Conservation (phyloP, 139 green algal genomes). For the Coelastrella sp. region DNA sequence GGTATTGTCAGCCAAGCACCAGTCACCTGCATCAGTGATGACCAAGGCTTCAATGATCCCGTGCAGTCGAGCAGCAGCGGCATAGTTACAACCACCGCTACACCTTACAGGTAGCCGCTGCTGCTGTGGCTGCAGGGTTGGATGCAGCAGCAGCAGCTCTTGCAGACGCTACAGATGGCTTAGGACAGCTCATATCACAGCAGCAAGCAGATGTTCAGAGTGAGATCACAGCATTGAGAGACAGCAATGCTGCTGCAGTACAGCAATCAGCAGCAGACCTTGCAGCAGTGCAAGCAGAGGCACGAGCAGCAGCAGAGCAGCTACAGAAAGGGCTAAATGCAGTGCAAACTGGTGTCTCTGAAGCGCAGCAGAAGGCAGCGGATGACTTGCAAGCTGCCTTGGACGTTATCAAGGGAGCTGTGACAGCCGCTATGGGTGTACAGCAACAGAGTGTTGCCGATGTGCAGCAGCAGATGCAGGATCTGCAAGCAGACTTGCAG, state of each 20-base stretch:
- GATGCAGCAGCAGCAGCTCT: background rate
- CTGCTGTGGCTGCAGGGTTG: background rate
- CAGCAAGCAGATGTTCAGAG: background rate
- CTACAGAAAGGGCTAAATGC: background rate
- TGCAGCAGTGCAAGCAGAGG: background rate
- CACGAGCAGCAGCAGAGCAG: background rate
- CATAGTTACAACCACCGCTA: background rate
- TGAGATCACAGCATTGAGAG: background rate
- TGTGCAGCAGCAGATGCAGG: background rate
- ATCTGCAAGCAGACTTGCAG: too few relatives aligned
- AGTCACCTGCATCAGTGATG: too few relatives aligned
- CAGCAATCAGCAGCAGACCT: background rate
- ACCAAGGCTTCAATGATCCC: background rate
- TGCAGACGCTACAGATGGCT: background rate
- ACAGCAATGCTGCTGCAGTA: background rate
- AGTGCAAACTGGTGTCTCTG: background rate
- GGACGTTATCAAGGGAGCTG: background rate
- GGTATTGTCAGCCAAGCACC: too few relatives aligned
- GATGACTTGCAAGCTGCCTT: background rate
- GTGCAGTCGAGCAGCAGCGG: background rate
- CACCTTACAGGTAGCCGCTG: background rate
- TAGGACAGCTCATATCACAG: background rate
- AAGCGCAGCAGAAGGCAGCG: background rate
- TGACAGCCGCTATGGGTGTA: background rate
- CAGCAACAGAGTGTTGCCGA: background rate